Evolutionary conservation across 805 yeast species (phyloP), one percentile per base, ranked within the genome.

Genomic region (Teunomyces panamensis): DNA sequence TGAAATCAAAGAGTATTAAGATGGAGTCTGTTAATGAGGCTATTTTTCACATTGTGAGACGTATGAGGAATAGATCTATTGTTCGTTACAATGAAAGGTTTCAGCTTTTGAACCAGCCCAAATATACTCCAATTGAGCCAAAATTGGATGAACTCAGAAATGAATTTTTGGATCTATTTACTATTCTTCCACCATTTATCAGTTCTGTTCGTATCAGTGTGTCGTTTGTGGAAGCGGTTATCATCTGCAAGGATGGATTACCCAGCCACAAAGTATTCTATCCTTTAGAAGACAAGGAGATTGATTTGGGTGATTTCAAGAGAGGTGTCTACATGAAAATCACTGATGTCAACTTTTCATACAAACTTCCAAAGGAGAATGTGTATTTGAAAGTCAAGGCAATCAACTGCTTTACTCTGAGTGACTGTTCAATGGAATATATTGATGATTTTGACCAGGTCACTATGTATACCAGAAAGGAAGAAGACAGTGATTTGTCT

Each of bases 241-340:
- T 73, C 3, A 59, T 68, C 10, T 72, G 77, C 50, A 71, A 70
- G 44, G 77, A 73, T 46, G 67, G 67, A 7, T 56, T 73, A 13
- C 78, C 78, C 0, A 57, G 62, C 44, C 67, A 66, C 43, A 46
- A 50, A 2, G 51, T 66, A 9, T 52, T 42, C 28, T 68, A 67
- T 41, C 57, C 59, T 5, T 47, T 46, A 1, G 42, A 60, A 1
- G 57, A 55, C 1, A 50, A 64, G 20, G 61, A 67, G 5, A 51
- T 68, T 24, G 70, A 73, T 47, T 54, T 73, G 42, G 67, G 65
- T 5, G 67, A 63, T 41, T 71, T 59, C 52, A 67, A 64, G 42
- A 52, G 77, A 47, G 78, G 78, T 2, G 64, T 72, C 4, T 68
- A 69, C 1, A 24, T 65, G 11, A 56, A 62, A 30, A 39, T 69